Base-by-base conservation (phyloP, 2,329 filamentous ascomycete genomes). In the Cryphonectria parasitica region DNA sequence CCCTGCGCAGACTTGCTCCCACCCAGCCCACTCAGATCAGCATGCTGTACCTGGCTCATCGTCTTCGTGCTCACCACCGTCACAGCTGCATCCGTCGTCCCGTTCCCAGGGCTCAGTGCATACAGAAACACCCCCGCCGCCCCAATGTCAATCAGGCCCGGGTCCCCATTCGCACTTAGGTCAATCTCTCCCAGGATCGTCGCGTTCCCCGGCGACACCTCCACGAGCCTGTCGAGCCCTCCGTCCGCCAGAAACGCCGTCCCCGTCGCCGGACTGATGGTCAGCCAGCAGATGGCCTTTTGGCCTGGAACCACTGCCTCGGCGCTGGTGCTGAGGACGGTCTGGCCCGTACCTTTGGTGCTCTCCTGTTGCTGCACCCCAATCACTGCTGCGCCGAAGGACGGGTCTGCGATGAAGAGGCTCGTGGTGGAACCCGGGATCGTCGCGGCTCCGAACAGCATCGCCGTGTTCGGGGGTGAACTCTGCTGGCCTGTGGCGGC, bases 211-310 rank as follows among this genome's bases (percentile, higher is more conserved):
- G 83, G 62, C 58, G 84, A 85, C 80, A 91, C 85, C 78, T 91
- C 88, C 0, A 90, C 83, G 0, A 91, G 74, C 3, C 83, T 81
- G 75, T 89, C 85, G 2, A 79, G 74, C 0, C 70, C 84, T 0
- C 85, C 86, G 73, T 91, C 89, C 0, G 88, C 86, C 3, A 91
- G 86, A 70, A 88, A 91, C 0, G 85, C 86, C 0, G 83, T 87
- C 10, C 81, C 78, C 0, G 86, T 87, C 0, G 78, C 76, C 0
- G 78, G 70, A 0, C 85, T 87, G 56, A 89, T 79, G 0, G 87
- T 80, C 0, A 80, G 82, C 89, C 89, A 91, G 77, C 88, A 91
- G 0, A 86, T 89, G 1, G 87, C 86, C 8, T 72, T 77, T 75
- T 91, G 89, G 52, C 81, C 85, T 0, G 79, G 78, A 17, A 91